These are phyloP conservation scores for Neonectria hederae DNA, from an alignment of 2,329 filamentous ascomycete genomes.

Conservation along the genomic window DNA sequence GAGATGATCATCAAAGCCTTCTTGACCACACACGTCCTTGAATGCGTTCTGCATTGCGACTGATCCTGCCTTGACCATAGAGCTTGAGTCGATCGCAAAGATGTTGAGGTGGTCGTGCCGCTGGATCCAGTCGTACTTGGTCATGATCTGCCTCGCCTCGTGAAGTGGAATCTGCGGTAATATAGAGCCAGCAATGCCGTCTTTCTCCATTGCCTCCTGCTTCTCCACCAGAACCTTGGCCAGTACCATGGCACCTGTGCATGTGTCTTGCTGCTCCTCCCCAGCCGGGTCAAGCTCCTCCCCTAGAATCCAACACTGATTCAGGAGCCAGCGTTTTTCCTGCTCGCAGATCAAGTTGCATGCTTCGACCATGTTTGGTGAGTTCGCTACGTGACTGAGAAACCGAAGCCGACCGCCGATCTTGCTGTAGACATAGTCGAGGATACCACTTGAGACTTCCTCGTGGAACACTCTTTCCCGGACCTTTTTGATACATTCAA, in stretches of 20 bases:
- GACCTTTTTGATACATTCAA: slow-evolving; percentile 58
- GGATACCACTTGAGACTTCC: slow-evolving; percentile 46
- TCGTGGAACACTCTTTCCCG: slow-evolving; percentile 58
- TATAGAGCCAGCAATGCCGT: slow-evolving; percentile 3
- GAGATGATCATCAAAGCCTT: slow-evolving; percentile 63
- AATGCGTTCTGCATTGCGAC: slow-evolving; percentile 69
- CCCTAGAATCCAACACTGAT: slow-evolving; percentile 73
- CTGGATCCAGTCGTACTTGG: slow-evolving; percentile 65
- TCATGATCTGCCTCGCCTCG: slow-evolving; percentile 63
- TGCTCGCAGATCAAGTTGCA: slow-evolving; percentile 65
- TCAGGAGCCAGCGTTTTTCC: slow-evolving; percentile 74
- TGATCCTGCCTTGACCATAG: slow-evolving; percentile 64
- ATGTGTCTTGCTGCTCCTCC: slow-evolving; percentile 70
- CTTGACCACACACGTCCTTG: slow-evolving; percentile 58
- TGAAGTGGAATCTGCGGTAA: slow-evolving; percentile 62
- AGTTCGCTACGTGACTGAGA: slow-evolving; percentile 62
- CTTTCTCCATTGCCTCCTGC: slow-evolving; percentile 48
- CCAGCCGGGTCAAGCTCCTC: slow-evolving; percentile 73
- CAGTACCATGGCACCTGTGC: slow-evolving; percentile 65
- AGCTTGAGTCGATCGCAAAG: slow-evolving; percentile 65
- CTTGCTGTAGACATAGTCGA: slow-evolving; percentile 63
- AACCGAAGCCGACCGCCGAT: slow-evolving; percentile 64
- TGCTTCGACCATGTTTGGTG: slow-evolving; percentile 59
- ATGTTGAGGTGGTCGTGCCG: slow-evolving; percentile 66
- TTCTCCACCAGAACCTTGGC: slow-evolving; percentile 61